Evolutionary conservation across 2,329 filamentous ascomycete species (phyloP).

Genomic region (Ophiocordyceps camponoti-saundersi): DNA sequence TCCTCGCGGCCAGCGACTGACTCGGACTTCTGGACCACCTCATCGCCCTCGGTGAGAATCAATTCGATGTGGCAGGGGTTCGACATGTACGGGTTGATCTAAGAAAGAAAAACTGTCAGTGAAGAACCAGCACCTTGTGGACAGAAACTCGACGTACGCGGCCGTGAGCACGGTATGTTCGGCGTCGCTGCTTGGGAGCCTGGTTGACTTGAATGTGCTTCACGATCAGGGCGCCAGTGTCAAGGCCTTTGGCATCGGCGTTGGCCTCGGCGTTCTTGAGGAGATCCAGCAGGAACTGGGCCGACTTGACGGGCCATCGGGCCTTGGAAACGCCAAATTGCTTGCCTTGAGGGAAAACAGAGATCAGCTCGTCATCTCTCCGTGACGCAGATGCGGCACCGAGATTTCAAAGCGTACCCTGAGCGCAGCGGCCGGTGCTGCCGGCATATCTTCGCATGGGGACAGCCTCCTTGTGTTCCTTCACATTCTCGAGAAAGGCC

Average conservation of each 20-base stretch:
- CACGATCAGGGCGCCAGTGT: slow-evolving; percentile 93
- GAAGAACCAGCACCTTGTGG: not conserved
- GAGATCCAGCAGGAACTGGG: slow-evolving; percentile 92
- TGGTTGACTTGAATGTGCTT: slow-evolving; percentile 99
- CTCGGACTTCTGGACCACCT: slow-evolving; percentile 86
- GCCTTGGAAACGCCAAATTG: slow-evolving; percentile 95
- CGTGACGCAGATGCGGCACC: not conserved
- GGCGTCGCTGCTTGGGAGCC: slow-evolving; percentile 96
- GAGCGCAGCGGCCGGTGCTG: slow-evolving; percentile 85
- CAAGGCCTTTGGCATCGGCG: slow-evolving; percentile 90
- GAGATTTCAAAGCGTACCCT: slow-evolving; percentile 55
- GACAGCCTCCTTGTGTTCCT: slow-evolving; percentile 91
- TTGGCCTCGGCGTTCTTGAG: slow-evolving; percentile 97
- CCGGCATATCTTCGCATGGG: slow-evolving; percentile 97
- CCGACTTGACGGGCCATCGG: slow-evolving; percentile 98
- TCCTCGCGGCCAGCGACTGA: slow-evolving; percentile 56
- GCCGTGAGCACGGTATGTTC: slow-evolving; percentile 99
- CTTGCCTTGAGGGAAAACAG: slow-evolving; percentile 54
- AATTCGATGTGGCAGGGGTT: slow-evolving; percentile 99
- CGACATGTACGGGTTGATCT: slow-evolving; percentile 99
- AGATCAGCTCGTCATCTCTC: not conserved
- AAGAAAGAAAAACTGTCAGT: not conserved
- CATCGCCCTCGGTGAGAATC: slow-evolving; percentile 95
- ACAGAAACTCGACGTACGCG: slow-evolving; percentile 54
- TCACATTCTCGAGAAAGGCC: slow-evolving; percentile 95